Evolutionary conservation across 257 asterid species (phyloP).

Genomic region (Verbascum thapsus): DNA sequence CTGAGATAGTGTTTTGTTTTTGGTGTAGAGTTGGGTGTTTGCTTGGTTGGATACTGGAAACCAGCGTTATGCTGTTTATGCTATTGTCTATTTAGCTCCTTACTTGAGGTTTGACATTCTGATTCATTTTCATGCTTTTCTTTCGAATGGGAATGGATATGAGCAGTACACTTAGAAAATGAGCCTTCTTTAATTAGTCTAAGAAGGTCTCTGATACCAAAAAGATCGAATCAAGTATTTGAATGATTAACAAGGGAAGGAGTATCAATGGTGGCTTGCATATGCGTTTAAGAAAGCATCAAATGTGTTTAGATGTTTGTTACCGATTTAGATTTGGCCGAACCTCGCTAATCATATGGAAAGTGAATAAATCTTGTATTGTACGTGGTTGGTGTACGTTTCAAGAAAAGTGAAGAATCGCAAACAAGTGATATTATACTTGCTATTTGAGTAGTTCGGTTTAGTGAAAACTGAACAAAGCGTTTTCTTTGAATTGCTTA

Average conservation of each 20-base stretch:
- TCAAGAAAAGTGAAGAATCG: no score
- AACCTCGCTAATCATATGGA: no score
- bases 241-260: slow-evolving; percentile 7
- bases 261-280: neutral
- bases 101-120: slow-evolving; percentile 71
- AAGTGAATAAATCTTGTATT: no score
- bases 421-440: no score
- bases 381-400: no score
- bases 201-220: neutral
- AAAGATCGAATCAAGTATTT: neutral
- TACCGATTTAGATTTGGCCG: no score
- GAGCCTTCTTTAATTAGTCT: neutral
- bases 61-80: slow-evolving; percentile 81
- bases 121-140: neutral
- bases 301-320: slow-evolving; percentile 18
- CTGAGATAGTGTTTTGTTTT: slow-evolving; percentile 2
- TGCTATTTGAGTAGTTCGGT: no score
- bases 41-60: slow-evolving; percentile 96
- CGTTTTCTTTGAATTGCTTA: neutral
- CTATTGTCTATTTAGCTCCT: slow-evolving; percentile 90
- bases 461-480: no score
- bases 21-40: slow-evolving; percentile 86
- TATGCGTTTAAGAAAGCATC: neutral
- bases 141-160: slow-evolving; percentile 3
- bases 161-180: neutral